These are phyloP conservation scores for Monilinia fructigena DNA, from an alignment of 2,329 filamentous ascomycete genomes.

Conservation along the genomic window DNA sequence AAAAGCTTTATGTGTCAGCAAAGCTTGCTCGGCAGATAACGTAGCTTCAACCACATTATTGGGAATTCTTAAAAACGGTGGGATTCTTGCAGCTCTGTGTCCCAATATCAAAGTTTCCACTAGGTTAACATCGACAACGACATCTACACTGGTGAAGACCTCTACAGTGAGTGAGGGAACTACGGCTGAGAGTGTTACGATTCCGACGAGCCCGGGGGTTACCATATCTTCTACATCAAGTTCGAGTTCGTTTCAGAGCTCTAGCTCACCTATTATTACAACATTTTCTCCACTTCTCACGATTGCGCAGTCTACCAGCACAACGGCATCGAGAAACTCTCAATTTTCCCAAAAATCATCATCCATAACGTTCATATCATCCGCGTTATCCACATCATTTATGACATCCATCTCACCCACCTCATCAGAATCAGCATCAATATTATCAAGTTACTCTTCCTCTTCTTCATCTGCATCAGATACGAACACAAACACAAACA, in stretches of 20 bases:
- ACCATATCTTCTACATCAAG: not conserved
- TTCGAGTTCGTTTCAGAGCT: slow-evolving; percentile 1
- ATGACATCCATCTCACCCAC: not conserved
- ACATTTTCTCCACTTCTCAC: slow-evolving; percentile 1
- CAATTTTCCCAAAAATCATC: not conserved
- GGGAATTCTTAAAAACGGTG: slow-evolving; percentile 38
- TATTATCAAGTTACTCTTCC: not conserved
- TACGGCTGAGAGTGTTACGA: slow-evolving; percentile 22
- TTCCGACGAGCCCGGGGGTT: slow-evolving; percentile 8
- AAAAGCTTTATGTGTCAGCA: slow-evolving; percentile 29
- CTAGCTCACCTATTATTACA: not conserved
- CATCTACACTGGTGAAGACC: slow-evolving; percentile 17
- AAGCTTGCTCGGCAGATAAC: slow-evolving; percentile 29
- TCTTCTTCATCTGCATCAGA: not conserved
- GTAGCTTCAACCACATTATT: slow-evolving; percentile 35
- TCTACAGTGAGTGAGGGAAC: slow-evolving; percentile 21
- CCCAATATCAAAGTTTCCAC: slow-evolving; percentile 26
- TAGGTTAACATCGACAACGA: slow-evolving; percentile 16
- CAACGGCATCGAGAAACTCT: not conserved
- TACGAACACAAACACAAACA: not conserved
- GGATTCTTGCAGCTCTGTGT: slow-evolving; percentile 37
- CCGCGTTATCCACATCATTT: not conserved
- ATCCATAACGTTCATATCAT: not conserved
- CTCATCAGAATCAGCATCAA: not conserved
- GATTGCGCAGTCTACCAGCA: not conserved